Base-by-base conservation (phyloP, 257 asterid genomes). In the Nicotiana obtusifolia region DNA sequence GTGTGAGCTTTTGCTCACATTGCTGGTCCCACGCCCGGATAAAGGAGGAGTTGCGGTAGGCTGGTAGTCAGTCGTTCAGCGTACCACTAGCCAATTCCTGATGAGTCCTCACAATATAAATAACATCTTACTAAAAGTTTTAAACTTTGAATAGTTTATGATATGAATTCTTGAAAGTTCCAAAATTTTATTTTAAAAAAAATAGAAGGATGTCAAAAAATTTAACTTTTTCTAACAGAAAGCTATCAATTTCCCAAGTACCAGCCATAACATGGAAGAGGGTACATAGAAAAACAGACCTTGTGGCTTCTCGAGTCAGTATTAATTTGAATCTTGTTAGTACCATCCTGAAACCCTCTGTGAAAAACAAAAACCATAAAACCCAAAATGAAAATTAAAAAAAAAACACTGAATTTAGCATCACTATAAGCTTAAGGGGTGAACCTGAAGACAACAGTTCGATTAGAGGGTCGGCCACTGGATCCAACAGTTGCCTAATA, bases 361-460 rank as follows among this genome's bases (percentile, higher is more conserved):
- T 64, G 31, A 14, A 73, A 47, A 24, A 22, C 1, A 31, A 0
- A 20, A 35, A 33, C 4, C 4, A 30, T 3, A 68, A 53, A 22
- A 10, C 28, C 24, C 26, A 59, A 24, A 54, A 33, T 31, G 30
- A 30, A 60, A 68, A 64, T 30, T 5, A 26, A 37, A 37, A 7
- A n/a, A 7, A 44, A 49, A 69, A 4, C 61, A 7, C 6, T 35
- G 61, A 59, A 75, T 56, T 69, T 15, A 19, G 26, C 41, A 16
- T 35, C 4, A 17, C 57, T 6, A 47, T 30, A 76, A 7, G 22
- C 16, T 30, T n/a, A 56, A 35, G 1, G 52, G 60, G 4, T 19
- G 10, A 11, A 93, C 97, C 98, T 90, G 93, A 91, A 95, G 82
- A 95, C 99, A 66, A 95, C 99, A n/a, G 99, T 92, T 56, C 99